phyloP scores from a whole-genome alignment of 2,329 filamentous ascomycete species.

The Chaetomiaceae sp. region DNA sequence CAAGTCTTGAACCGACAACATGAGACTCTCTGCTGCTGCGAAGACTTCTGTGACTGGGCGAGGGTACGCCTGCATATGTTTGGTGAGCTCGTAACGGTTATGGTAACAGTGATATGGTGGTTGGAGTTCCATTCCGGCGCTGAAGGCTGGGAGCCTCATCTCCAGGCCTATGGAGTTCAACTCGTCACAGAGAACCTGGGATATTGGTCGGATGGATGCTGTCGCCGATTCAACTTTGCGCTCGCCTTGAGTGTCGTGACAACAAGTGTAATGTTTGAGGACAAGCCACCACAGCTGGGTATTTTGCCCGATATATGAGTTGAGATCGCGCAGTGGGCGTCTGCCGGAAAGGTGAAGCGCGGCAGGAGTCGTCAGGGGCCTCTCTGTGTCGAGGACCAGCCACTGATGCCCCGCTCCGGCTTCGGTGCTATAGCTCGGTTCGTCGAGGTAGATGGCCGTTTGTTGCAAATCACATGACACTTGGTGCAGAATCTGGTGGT shows the following conservation, averaged over 20 bases:
- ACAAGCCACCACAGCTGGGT: background rate
- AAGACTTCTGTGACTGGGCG: too few relatives aligned
- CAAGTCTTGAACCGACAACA: too few relatives aligned
- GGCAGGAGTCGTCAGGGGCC: background rate
- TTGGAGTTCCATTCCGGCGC: too few relatives aligned
- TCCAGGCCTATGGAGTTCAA: too few relatives aligned
- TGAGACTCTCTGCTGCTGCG: too few relatives aligned
- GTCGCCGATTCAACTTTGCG: background rate
- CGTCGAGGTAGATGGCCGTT: background rate
- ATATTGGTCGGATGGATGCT: background rate
- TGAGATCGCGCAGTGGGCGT: background rate
- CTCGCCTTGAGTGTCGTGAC: background rate
- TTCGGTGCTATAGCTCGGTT: background rate
- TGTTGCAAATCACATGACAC: background rate
- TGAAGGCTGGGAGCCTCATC: too few relatives aligned
- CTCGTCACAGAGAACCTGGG: background rate
- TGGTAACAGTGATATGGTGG: too few relatives aligned
- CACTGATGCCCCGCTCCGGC: background rate
- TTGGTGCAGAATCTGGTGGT: background rate
- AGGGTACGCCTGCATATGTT: too few relatives aligned
- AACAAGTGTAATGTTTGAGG: background rate
- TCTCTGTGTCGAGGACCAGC: background rate
- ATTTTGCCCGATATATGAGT: background rate
- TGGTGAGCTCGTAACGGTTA: too few relatives aligned
- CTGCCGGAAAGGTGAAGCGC: background rate